A percentile compares a stretch with the other conserved stretches of the same genome.
Evolutionary conservation across 305 asterid genomes (phyloP).

Genomic region (Galium porrigens): DNA sequence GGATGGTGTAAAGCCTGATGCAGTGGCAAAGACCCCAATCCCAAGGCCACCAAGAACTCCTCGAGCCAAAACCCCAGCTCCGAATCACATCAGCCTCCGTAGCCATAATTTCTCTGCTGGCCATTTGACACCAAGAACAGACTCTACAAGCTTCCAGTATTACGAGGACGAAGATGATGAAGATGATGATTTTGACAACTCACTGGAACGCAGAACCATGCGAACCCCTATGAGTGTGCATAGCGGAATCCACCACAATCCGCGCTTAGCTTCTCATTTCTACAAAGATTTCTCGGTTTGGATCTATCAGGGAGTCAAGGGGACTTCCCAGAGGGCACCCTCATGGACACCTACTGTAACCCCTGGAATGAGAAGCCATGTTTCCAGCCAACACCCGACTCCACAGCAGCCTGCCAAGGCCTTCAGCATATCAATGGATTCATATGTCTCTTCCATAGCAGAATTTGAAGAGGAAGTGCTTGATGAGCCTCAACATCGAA

Average conservation of each 20-base stretch:
- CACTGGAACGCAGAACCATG: conserved; percentile 39
- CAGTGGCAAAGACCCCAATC: conserved; percentile 41
- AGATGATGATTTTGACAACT: conserved; percentile 43
- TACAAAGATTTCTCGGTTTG: conserved; percentile 68
- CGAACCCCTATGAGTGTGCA: conserved; percentile 40
- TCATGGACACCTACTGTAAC: conserved; percentile 66
- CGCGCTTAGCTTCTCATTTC: conserved; percentile 68
- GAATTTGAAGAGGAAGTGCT: conserved; percentile 44
- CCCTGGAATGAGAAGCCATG: conserved; percentile 32
- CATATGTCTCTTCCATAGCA: conserved; percentile 30
- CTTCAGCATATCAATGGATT: conserved; percentile 29
- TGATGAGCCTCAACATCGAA: conserved; percentile 51
- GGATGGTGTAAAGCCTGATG: conserved; percentile 56
- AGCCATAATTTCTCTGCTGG: conserved; percentile 44
- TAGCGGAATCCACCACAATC: conserved; percentile 35
- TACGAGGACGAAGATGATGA: conserved; percentile 33
- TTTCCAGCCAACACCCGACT: conserved; percentile 21
- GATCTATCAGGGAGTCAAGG: conserved; percentile 61
- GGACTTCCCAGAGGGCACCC: conserved; percentile 63
- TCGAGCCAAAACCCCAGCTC: conserved; percentile 30
- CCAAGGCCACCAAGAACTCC: conserved; percentile 34
- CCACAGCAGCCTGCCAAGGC: conserved; percentile 22
- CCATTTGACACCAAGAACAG: conserved; percentile 26
- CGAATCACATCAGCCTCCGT: conserved; percentile 40
- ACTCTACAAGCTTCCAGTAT: conserved; percentile 24